Percentiles rank a stretch among this genome's conserved stretches.
Evolutionary conservation across 768 basidiomycete genomes (phyloP).

Genomic region (Auricularia heimuer): DNA sequence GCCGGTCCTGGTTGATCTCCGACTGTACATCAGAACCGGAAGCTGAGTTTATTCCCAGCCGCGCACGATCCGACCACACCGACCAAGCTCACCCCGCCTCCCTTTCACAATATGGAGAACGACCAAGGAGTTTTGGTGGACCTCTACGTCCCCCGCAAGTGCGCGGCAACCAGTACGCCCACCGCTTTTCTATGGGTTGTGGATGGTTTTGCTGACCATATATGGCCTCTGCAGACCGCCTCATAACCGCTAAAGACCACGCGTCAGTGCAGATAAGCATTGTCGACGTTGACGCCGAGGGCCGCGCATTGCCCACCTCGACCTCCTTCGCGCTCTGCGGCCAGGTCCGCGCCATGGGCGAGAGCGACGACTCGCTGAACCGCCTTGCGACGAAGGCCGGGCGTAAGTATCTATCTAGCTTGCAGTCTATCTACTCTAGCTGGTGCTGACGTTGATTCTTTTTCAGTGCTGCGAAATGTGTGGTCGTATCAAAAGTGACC

Average conservation of each 20-base stretch:
- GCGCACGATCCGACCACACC: too few species aligned
- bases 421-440: conserved; percentile 1
- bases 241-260: conserved; percentile 98
- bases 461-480: conserved; percentile 84
- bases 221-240: conserved; percentile 53
- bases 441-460: conserved; percentile 1
- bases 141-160: conserved; percentile 99
- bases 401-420: conserved; percentile 46
- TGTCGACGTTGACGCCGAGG: conserved; percentile 86
- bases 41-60: too few species aligned
- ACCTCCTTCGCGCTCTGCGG: conserved; percentile 95
- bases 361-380: conserved; percentile 95
- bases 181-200: background rate
- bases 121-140: conserved; percentile 96
- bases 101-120: conserved; percentile 65
- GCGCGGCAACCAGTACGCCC: conserved; percentile 87
- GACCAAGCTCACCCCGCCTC: background rate
- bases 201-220: background rate
- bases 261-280: conserved; percentile 96
- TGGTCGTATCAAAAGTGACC: conserved; percentile 91
- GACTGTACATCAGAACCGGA: too few species aligned
- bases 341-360: conserved; percentile 86
- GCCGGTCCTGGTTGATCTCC: too few species aligned
- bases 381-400: conserved; percentile 91
- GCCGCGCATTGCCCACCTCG: conserved; percentile 64